Percentiles rank a stretch among this genome's conserved stretches.
These are phyloP conservation scores for Ensete glaucum DNA, from an alignment of 176 grass and related monocot genomes.

Conservation along the genomic window DNA sequence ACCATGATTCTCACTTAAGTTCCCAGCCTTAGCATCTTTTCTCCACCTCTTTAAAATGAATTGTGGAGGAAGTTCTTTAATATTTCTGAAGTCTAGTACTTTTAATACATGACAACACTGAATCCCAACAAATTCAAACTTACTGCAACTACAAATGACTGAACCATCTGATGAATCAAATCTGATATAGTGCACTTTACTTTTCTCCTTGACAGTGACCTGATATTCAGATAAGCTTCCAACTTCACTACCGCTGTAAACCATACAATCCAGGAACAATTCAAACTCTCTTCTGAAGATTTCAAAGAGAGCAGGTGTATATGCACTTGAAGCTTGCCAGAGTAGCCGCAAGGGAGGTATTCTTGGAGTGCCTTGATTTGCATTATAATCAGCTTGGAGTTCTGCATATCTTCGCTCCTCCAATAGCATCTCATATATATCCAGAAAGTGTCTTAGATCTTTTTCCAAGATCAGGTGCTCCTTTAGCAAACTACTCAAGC, in stretches of 20 bases:
- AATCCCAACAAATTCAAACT: constrained; percentile 64
- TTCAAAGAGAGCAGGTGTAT: constrained; percentile 51
- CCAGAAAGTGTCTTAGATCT: constrained; percentile 41
- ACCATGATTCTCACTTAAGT: constrained; percentile 23
- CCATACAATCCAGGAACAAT: constrained; percentile 49
- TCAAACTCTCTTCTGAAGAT: constrained; percentile 74
- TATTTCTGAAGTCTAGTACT: constrained; percentile 62
- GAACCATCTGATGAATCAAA: constrained; percentile 65
- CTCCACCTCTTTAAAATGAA: constrained; percentile 81
- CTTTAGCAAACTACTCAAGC: constrained; percentile 29
- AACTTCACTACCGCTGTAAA: constrained; percentile 55
- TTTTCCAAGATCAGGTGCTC: constrained; percentile 39
- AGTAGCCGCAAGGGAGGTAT: constrained; percentile 42
- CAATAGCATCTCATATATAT: constrained; percentile 36
- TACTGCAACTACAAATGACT: constrained; percentile 69
- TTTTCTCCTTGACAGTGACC: constrained; percentile 51
- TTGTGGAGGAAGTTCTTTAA: constrained; percentile 59
- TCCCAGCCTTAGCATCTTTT: constrained; percentile 59
- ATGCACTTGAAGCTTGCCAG: constrained; percentile 73
- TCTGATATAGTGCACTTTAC: constrained; percentile 58
- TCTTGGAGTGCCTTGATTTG: constrained; percentile 40
- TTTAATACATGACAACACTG: constrained; percentile 89
- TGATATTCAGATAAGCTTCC: constrained; percentile 57
- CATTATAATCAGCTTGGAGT: constrained; percentile 69
- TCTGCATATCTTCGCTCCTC: constrained; percentile 58